These are phyloP conservation scores for Mollisia scopiformis DNA, from an alignment of 2,329 filamentous ascomycete species.

Conservation along the genomic window DNA sequence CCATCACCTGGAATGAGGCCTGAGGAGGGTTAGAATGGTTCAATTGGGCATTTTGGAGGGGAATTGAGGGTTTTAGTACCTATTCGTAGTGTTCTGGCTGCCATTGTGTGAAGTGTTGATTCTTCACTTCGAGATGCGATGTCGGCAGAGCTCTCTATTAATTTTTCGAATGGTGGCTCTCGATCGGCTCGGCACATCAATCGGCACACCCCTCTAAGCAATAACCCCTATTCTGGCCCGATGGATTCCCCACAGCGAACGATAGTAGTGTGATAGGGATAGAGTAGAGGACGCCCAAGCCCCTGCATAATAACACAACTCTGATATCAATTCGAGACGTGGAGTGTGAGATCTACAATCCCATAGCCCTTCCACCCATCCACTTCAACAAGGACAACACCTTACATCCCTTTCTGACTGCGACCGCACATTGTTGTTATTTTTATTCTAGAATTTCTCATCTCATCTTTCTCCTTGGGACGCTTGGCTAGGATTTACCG, in stretches of 20 bases:
- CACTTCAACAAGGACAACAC: conserved; percentile 1
- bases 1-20: conserved; percentile 97
- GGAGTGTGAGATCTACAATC: conserved; percentile 20
- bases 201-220: background rate
- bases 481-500: background rate
- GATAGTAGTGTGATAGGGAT: no score
- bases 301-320: conserved; percentile 23
- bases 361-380: no score
- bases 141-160: conserved; percentile 12
- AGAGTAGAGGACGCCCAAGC: background rate
- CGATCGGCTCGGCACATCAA: background rate
- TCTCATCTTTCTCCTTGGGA: background rate
- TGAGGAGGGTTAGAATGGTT: conserved; percentile 40
- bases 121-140: conserved; percentile 12
- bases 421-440: background rate
- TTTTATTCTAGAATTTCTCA: background rate
- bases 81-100: conserved; percentile 68
- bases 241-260: background rate
- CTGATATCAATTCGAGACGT: conserved; percentile 29
- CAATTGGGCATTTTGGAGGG: conserved; percentile 1
- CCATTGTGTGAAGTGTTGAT: conserved; percentile 48
- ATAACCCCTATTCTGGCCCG: conserved; percentile 1
- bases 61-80: conserved; percentile 49
- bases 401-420: no score
- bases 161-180: background rate